Evolutionary conservation across 305 asterid species (phyloP).

Genomic region (Plantago coronopus): DNA sequence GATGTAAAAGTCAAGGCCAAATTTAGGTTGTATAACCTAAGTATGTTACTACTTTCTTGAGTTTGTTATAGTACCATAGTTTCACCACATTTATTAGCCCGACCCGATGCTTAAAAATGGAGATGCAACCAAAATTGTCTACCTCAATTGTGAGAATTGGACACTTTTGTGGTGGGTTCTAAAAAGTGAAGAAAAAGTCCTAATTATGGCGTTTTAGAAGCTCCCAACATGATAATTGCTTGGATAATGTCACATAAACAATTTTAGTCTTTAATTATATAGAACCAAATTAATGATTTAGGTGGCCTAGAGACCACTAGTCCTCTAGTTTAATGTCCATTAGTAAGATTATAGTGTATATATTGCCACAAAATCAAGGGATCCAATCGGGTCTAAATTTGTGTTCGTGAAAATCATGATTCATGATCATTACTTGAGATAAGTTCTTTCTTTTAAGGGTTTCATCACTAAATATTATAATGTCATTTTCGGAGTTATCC

Average conservation of each 20-base stretch:
- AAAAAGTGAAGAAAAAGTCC: constrained; percentile 15
- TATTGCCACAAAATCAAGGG: not conserved
- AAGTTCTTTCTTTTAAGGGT: no score
- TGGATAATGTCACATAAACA: constrained; percentile 2
- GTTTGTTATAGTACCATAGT: constrained; percentile 14
- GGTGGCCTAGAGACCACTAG: constrained; percentile 26
- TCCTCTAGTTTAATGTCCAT: constrained; percentile 15
- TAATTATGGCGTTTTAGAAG: constrained; percentile 31
- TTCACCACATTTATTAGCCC: no score
- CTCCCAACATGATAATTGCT: constrained; percentile 16
- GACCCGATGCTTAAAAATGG: constrained; percentile 1
- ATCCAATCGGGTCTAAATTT: not conserved
- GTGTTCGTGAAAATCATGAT: not conserved
- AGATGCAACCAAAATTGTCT: no score
- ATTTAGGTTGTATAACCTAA: no score
- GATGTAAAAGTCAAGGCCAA: no score
- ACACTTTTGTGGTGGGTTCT: constrained; percentile 22
- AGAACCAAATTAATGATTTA: constrained; percentile 3
- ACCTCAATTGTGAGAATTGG: not conserved
- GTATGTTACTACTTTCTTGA: no score
- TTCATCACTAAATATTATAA: no score
- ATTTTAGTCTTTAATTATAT: constrained; percentile 5
- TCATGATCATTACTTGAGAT: not conserved
- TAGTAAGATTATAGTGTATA: constrained; percentile 9
- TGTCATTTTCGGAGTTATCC: no score